Base-by-base conservation (phyloP, 2,329 filamentous ascomycete genomes). In the Trichoderma aggressivum region DNA sequence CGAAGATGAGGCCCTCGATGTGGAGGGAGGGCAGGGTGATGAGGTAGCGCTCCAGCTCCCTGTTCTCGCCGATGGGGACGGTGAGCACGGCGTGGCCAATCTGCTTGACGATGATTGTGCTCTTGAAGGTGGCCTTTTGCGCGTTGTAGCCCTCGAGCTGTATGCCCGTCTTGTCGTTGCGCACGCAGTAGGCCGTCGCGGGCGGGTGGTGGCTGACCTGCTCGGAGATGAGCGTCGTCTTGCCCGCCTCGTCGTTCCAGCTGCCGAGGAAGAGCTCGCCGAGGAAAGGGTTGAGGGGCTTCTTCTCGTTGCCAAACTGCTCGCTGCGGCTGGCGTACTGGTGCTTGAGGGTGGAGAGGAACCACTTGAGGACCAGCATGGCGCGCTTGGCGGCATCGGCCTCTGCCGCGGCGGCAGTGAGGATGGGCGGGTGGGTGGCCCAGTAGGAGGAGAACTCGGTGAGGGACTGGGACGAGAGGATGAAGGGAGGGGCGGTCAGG, bases 181-280 rank as follows among this genome's bases (percentile, higher is more conserved):
- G 91, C 80, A 98, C 97, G 79, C 90, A 91, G 84, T 98, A 99
- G 56, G 95, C 96, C 1, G 95, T 99, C 43, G 94, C 94, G 3
- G 96, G 95, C 66, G 95, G 95, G 80, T 99, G 96, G 81, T 98
- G 95, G 81, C 88, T 91, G 75, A 98, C 96, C 86, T 98, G 95
- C 84, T 98, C 95, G 78, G 94, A 97, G 77, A 97, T 88, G 75
- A 99, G 87, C 76, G 92, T 89, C 32, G 96, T 98, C 61, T 90
- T 91, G 71, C 95, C 95, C 67, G 89, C 89, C 60, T 89, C 87
- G 78, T 97, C 93, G 71, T 91, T 89, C 96, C 96, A 99, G 77
- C 90, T 92, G 28, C 95, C 96, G 32, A 98, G 82, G 83, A 98
- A 98, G 39, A 98, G 87, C 84, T 99, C 95, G 70, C 95, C 95